Percentiles rank a stretch among this genome's conserved stretches.
Conservation (phyloP, 352 stramenopile genomes). For the Saprolegnia parasitica region DNA sequence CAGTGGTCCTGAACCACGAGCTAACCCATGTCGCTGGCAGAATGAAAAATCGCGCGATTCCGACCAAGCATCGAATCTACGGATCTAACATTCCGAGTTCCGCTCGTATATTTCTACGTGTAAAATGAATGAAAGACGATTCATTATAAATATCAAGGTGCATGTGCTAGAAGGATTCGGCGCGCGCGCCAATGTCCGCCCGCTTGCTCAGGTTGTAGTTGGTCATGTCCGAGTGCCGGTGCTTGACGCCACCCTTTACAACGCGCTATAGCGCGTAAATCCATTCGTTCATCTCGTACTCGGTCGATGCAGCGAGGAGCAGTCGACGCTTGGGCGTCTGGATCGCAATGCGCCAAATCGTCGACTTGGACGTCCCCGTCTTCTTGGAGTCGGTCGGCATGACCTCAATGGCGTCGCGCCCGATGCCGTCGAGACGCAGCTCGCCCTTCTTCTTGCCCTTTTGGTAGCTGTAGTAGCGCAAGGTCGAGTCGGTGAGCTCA, state of each 20-base stretch:
- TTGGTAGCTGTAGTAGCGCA: conserved; percentile 75
- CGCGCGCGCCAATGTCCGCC: no score
- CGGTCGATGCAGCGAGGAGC: conserved; percentile 59
- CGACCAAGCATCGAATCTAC: no score
- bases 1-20: no score
- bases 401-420: conserved; percentile 59
- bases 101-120: no score
- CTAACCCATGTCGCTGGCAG: no score
- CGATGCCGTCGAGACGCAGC: conserved; percentile 53
- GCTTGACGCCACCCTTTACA: background rate
- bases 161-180: background rate
- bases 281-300: conserved; percentile 85
- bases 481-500: conserved; percentile 43
- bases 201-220: background rate
- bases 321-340: conserved; percentile 57
- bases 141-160: background rate
- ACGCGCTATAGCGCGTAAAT: conserved; percentile 39
- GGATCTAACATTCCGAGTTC: no score
- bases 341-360: conserved; percentile 76
- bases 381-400: conserved; percentile 77
- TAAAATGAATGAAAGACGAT: no score
- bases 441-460: conserved; percentile 70
- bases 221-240: background rate
- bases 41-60: no score
- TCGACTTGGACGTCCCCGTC: conserved; percentile 59